Evolutionary conservation across 352 stramenopile genomes (phyloP).

Genomic region (Globisporangium middletonii): DNA sequence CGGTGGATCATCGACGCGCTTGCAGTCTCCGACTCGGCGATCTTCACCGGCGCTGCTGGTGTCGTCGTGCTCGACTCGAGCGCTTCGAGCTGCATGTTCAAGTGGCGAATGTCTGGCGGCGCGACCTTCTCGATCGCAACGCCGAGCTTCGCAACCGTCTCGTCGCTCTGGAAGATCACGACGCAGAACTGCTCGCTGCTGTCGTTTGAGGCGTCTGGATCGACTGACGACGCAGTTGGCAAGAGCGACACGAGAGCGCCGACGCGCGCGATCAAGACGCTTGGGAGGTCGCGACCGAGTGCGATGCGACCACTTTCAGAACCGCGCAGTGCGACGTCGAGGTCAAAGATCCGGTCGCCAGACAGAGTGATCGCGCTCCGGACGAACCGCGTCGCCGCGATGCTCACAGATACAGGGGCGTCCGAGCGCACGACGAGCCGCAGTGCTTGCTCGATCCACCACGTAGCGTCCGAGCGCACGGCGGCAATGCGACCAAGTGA

Average conservation of each 20-base stretch:
- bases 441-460: conserved; percentile 11
- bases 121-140: conserved; percentile 33
- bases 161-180: conserved; percentile 45
- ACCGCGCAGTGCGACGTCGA: not conserved
- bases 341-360: conserved; percentile 13
- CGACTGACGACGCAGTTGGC: not conserved
- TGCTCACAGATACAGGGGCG: conserved; percentile 3
- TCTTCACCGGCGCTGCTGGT: not conserved
- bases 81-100: conserved; percentile 14
- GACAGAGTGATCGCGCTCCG: conserved; percentile 8
- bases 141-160: conserved; percentile 32
- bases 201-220: not conserved
- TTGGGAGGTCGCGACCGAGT: conserved; percentile 24
- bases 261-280: conserved; percentile 27
- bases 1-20: conserved; percentile 37
- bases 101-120: conserved; percentile 31
- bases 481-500: conserved; percentile 3
- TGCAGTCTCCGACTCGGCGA: conserved; percentile 17
- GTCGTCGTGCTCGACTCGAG: not conserved
- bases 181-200: conserved; percentile 24
- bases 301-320: not conserved
- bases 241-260: conserved; percentile 17
- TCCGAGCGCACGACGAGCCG: conserved; percentile 4
- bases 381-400: conserved; percentile 8
- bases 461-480: conserved; percentile 5